These are phyloP conservation scores for Echium plantagineum DNA, from an alignment of 257 asterid species.

Conservation along the genomic window DNA sequence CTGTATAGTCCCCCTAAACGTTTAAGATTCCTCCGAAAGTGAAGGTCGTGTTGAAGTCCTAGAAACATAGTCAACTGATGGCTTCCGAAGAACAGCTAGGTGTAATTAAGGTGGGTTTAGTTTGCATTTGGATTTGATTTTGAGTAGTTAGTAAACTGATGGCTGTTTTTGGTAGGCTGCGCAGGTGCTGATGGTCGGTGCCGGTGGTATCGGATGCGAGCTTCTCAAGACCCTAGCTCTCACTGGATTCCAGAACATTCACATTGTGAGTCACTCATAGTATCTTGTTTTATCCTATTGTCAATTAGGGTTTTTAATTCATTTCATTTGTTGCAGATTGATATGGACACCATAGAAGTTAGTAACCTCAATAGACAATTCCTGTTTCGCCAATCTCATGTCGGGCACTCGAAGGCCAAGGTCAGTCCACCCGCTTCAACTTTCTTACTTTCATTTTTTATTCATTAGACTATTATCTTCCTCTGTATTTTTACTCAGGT, in stretches of 20 bases:
- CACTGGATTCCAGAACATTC: constrained; percentile 81
- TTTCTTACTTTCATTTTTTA: no score
- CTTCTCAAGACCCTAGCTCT: constrained; percentile 90
- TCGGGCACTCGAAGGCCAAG: constrained; percentile 95
- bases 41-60: no score
- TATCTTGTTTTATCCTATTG: background rate
- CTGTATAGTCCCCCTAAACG: no score
- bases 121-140: background rate
- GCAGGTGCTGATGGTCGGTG: constrained; percentile 94
- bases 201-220: constrained; percentile 98
- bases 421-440: constrained; percentile 50
- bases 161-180: constrained; percentile 48
- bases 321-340: constrained; percentile 49
- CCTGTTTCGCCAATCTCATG: constrained; percentile 88
- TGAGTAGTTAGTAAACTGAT: constrained; percentile 1
- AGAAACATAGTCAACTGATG: no score
- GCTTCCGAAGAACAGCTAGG: no score
- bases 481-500: constrained; percentile 44
- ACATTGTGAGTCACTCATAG: constrained; percentile 50
- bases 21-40: no score
- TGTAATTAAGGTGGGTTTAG: constrained; percentile 2
- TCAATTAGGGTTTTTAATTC: background rate
- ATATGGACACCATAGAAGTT: constrained; percentile 97
- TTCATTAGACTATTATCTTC: no score
- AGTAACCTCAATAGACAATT: constrained; percentile 97